Percentiles rank a stretch among this genome's conserved stretches.
Evolutionary conservation across 202 grass and related monocot species (phyloP).

Genomic region (Hordeum pubiflorum): DNA sequence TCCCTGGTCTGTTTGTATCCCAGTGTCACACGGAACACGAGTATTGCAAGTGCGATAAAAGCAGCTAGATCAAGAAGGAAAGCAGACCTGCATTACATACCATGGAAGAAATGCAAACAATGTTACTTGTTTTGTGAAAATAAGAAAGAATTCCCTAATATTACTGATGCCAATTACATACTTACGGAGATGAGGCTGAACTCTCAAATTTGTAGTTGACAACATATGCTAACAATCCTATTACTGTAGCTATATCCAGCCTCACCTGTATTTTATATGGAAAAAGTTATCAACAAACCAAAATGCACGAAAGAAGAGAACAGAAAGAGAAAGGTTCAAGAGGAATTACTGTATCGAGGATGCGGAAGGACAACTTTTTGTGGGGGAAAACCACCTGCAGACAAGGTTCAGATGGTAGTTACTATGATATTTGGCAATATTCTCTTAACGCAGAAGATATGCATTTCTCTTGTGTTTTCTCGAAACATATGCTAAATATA

Average conservation of each 20-base stretch:
- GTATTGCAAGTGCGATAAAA: constrained; percentile 57
- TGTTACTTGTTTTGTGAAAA: background rate
- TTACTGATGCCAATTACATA: constrained; percentile 49
- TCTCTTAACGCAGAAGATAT: background rate
- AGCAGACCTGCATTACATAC: constrained; percentile 58
- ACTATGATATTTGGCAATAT: background rate
- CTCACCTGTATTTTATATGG: constrained; percentile 46
- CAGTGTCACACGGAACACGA: constrained; percentile 62
- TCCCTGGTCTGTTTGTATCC: constrained; percentile 95
- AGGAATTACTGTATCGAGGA: constrained; percentile 85
- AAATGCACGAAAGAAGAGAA: background rate
- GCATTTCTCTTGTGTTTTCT: background rate
- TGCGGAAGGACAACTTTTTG: constrained; percentile 94
- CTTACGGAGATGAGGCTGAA: constrained; percentile 93
- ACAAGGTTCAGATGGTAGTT: constrained; percentile 12
- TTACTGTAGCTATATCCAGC: constrained; percentile 65
- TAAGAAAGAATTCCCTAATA: background rate
- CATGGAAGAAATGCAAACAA: constrained; percentile 5
- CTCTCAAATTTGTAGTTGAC: constrained; percentile 96
- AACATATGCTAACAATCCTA: constrained; percentile 77
- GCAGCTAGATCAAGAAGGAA: constrained; percentile 84
- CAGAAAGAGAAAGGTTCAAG: background rate
- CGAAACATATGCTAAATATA: background rate
- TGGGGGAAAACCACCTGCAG: constrained; percentile 94
- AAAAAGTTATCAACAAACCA: constrained; percentile 15